Conservation (phyloP, 257 asterid species). For the Fraxinus americana region DNA sequence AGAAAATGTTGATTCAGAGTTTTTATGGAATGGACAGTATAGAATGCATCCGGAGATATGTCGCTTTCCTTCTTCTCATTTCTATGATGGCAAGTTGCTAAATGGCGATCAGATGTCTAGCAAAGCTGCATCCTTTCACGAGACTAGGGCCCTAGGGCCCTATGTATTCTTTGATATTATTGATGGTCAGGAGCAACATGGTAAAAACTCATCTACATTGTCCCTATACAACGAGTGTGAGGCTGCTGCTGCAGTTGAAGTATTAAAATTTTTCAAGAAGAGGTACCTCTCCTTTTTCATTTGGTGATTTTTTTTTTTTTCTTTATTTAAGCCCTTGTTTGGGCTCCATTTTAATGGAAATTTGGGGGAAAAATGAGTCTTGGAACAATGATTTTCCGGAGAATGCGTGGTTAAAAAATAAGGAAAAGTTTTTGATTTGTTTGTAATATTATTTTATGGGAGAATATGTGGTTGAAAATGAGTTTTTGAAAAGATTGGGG, state of each 20-base stretch:
- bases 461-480: too few relatives aligned
- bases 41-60: slow-evolving; percentile 99
- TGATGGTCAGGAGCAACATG: slow-evolving; percentile 91
- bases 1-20: slow-evolving; percentile 19
- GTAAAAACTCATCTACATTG: slow-evolving; percentile 65
- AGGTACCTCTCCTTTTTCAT: slow-evolving; percentile 51
- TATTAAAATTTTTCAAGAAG: slow-evolving; percentile 60
- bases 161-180: slow-evolving; percentile 80
- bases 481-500: too few relatives aligned
- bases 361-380: too few relatives aligned
- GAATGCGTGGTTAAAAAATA: too few relatives aligned
- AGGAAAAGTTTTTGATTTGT: too few relatives aligned
- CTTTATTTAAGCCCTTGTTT: too few relatives aligned
- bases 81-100: slow-evolving; percentile 90
- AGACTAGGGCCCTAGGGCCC: slow-evolving; percentile 80
- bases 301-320: not conserved
- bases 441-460: too few relatives aligned
- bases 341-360: too few relatives aligned
- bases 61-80: slow-evolving; percentile 85
- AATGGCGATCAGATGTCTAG: slow-evolving; percentile 68
- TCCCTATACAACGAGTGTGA: slow-evolving; percentile 85
- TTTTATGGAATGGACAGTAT: slow-evolving; percentile 63
- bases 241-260: slow-evolving; percentile 95
- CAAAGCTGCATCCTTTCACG: slow-evolving; percentile 80
- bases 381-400: too few relatives aligned